Evolutionary conservation across 208 protist species (phyloP).

Genomic region (Leishmania martiniquensis): DNA sequence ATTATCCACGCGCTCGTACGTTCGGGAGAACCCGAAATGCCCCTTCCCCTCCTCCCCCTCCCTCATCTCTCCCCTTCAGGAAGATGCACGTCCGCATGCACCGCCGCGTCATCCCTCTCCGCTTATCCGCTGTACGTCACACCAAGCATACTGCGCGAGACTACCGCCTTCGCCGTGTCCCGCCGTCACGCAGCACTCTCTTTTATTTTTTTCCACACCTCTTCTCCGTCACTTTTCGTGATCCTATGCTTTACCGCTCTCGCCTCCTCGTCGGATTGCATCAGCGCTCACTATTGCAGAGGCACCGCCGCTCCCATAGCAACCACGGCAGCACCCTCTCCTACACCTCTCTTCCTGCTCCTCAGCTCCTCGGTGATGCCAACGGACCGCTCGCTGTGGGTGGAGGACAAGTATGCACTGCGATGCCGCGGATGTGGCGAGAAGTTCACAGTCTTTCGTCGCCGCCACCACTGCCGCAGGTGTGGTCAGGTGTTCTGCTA

Average conservation of each 20-base stretch:
- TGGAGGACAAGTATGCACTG: constrained; percentile 73
- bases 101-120: neutral
- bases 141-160: neutral
- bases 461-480: constrained; percentile 80
- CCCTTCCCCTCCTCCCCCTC: too few species aligned
- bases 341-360: neutral
- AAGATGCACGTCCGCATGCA: neutral
- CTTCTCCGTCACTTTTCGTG: too few species aligned
- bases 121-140: neutral
- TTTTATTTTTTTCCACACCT: too few species aligned
- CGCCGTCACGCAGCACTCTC: too few species aligned
- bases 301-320: neutral
- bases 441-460: constrained; percentile 63
- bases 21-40: neutral
- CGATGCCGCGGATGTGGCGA: constrained; percentile 63
- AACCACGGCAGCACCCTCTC: neutral
- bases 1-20: neutral
- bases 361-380: neutral
- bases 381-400: constrained; percentile 66
- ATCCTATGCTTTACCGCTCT: too few species aligned
- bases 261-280: too few species aligned
- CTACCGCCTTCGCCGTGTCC: too few species aligned
- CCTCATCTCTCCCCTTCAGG: neutral
- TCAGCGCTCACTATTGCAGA: too few species aligned
- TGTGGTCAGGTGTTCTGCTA: constrained; percentile 87